Conservation (phyloP, 139 green algal genomes). For the Pleodorina starrii region DNA sequence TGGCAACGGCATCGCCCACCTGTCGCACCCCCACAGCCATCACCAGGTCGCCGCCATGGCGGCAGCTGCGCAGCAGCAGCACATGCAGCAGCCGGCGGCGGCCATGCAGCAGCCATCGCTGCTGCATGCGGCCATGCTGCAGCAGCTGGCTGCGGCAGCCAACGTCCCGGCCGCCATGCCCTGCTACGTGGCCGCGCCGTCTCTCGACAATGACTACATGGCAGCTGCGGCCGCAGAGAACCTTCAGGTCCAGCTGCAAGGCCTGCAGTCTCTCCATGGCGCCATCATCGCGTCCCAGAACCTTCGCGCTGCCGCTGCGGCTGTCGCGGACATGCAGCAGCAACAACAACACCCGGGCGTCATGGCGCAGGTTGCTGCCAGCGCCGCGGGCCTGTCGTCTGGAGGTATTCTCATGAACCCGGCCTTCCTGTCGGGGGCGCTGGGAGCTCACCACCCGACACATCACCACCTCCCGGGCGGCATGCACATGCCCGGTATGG, state of each 20-base stretch:
- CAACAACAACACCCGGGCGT: slow-evolving; percentile 13
- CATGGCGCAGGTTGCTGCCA: slow-evolving; percentile 2
- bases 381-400: not conserved
- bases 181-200: not conserved
- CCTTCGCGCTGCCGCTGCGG: slow-evolving; percentile 24
- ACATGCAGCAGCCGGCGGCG: not conserved
- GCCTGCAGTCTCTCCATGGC: slow-evolving; percentile 39
- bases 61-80: slow-evolving; percentile 15
- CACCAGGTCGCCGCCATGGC: not conserved
- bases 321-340: slow-evolving; percentile 25
- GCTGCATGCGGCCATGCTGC: slow-evolving; percentile 30
- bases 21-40: not conserved
- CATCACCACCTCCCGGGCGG: not conserved
- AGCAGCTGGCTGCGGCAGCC: slow-evolving; percentile 42
- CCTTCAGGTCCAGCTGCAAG: slow-evolving; percentile 36
- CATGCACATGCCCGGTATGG: not conserved
- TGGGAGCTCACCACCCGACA: not conserved
- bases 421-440: slow-evolving; percentile 1
- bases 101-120: slow-evolving; percentile 14
- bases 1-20: not conserved
- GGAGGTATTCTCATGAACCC: slow-evolving; percentile 21
- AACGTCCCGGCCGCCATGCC: not conserved
- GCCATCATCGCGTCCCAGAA: slow-evolving; percentile 35
- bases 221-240: slow-evolving; percentile 25
- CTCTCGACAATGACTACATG: slow-evolving; percentile 9